Percentiles rank a stretch among this genome's conserved stretches.
Conservation (phyloP, 441 rosid species). For the Populus hybrid region DNA sequence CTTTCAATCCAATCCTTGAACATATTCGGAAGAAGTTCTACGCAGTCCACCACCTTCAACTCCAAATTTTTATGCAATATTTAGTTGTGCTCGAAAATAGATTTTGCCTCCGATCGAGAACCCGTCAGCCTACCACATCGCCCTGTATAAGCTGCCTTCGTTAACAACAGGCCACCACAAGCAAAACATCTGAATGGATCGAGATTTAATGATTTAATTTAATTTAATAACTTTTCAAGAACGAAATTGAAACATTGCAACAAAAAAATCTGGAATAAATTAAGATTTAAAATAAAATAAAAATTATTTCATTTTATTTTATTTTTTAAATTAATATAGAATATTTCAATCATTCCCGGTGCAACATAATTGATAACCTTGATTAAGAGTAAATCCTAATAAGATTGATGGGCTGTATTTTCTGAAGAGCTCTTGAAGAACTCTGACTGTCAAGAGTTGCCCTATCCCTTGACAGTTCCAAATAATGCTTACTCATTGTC, state of each 20-base stretch:
- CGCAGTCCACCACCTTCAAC: neutral
- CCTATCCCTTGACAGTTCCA: neutral
- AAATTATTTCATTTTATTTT: too few species aligned
- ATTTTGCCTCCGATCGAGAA: neutral
- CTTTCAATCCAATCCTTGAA: neutral
- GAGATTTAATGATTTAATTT: too few species aligned
- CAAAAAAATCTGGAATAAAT: too few species aligned
- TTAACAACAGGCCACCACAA: too few species aligned
- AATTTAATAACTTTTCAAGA: too few species aligned
- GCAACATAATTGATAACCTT: too few species aligned
- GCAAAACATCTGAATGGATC: too few species aligned
- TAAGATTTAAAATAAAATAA: too few species aligned
- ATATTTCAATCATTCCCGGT: too few species aligned
- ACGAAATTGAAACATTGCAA: too few species aligned
- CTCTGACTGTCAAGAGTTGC: neutral
- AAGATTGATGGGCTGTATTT: neutral
- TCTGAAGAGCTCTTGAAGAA: neutral
- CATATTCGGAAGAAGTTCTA: neutral
- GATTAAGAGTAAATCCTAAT: too few species aligned
- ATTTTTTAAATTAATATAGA: too few species aligned
- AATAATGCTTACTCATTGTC: neutral
- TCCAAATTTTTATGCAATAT: neutral
- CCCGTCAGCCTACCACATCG: neutral
- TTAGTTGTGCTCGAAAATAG: neutral
- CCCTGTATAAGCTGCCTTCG: neutral